Evolutionary conservation across 306 rosid genomes (phyloP), one percentile per base, ranked within the genome.

Genomic region (Nissolia schottii): DNA sequence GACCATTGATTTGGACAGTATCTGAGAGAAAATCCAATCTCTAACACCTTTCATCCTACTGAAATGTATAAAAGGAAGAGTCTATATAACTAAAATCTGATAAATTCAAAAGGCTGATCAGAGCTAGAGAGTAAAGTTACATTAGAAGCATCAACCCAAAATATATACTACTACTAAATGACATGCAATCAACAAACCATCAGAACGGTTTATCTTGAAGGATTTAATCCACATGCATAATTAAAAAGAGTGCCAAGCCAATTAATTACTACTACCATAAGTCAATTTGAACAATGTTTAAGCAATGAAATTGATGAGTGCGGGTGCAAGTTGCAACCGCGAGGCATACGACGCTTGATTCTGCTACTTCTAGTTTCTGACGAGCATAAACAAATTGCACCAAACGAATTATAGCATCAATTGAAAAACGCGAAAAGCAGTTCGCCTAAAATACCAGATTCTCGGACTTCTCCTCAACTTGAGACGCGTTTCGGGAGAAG

Each of bases 21-120:
- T 57, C 74, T 91, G 99, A 66, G 99, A 86, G 63, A 88, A 84
- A 60, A 94, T 29, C 97, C 97, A 91, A 32, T 94, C 95, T 67
- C 86, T 84, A 48, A 89, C 51, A 76, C 90, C 86, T 80, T 87
- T 88, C 99, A 94, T 94, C 73, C 70, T 85, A 69, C 88, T 84
- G 87, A 89, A 76, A 51, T n/a, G 67, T 51, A 77, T 38, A 27
- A 61, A 66, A 68, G 31, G 51, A 81, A 71, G 50, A 66, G 1
- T 19, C 46, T 73, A 49, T 9, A 34, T 29, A 60, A 77, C 38
- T n/a, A 49, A 16, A 63, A 67, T 35, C 24, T 18, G 37, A 14
- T n/a, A 70, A 35, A 16, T 56, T 19, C n/a, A 40, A 15, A 79
- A 51, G 27, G 7, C 0, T 1, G 64, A 18, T 7, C 20, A 29